Evolutionary conservation across 2,329 filamentous ascomycete genomes (phyloP).

Genomic region (Dactylellina parvicollis): DNA sequence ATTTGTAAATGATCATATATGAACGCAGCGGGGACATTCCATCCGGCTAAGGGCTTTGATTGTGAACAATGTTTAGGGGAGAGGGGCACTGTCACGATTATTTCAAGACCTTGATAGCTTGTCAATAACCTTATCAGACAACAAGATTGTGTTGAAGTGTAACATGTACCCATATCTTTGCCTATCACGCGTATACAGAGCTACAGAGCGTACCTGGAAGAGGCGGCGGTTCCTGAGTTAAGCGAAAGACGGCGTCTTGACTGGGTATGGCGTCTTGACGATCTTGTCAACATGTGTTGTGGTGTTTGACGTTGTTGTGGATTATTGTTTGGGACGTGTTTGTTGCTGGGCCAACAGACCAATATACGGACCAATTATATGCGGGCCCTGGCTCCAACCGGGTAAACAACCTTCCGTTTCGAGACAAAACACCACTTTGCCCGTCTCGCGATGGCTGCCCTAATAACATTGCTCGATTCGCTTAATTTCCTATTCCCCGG

Average conservation of each 20-base stretch:
- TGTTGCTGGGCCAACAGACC: constrained; percentile 24
- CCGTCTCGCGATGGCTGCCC: constrained; percentile 9
- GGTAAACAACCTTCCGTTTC: constrained; percentile 10
- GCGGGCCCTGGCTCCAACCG: not conserved
- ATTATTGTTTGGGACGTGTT: constrained; percentile 9
- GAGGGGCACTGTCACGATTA: no score
- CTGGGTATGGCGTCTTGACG: not conserved
- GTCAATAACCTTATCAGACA: no score
- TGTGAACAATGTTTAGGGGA: no score
- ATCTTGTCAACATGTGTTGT: constrained; percentile 21
- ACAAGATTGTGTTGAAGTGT: no score
- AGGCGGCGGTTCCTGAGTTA: not conserved
- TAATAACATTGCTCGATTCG: constrained; percentile 45
- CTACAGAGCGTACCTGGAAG: no score
- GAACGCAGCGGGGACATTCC: no score
- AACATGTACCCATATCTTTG: no score
- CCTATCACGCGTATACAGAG: no score
- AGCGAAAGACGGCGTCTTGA: not conserved
- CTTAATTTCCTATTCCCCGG: constrained; percentile 33
- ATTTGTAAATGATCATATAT: no score
- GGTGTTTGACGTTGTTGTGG: constrained; percentile 34
- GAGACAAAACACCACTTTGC: constrained; percentile 22
- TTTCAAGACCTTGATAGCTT: no score
- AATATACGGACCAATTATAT: not conserved
- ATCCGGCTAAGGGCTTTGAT: no score